Conservation (phyloP, 768 basidiomycete species). For the Kwoniella newhampshirensis region DNA sequence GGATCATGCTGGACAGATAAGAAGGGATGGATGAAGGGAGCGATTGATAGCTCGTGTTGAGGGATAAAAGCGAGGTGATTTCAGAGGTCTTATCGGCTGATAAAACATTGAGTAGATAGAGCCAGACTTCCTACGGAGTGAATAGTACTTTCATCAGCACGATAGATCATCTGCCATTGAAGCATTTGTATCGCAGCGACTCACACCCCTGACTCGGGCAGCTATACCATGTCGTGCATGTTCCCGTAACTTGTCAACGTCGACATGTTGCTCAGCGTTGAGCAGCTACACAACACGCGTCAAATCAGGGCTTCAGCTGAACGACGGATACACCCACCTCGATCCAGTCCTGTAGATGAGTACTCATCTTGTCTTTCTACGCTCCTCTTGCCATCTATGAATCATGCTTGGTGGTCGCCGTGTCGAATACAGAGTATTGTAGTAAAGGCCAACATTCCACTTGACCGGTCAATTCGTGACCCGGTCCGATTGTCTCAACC, state of each 20-base stretch:
- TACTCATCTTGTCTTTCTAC: conserved; percentile 29
- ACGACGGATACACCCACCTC: conserved; percentile 29
- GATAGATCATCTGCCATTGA: not conserved
- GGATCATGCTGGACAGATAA: conserved; percentile 22
- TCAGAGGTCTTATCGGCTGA: conserved; percentile 42
- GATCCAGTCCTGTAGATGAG: conserved; percentile 43
- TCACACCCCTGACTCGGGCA: conserved; percentile 40
- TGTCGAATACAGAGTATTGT: not conserved
- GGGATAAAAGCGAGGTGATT: conserved; percentile 34
- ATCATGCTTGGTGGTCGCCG: not conserved
- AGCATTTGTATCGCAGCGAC: not conserved
- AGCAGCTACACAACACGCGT: conserved; percentile 26
- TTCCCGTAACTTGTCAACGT: conserved; percentile 42
- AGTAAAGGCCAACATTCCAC: not conserved
- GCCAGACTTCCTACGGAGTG: conserved; percentile 44
- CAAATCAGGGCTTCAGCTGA: not conserved
- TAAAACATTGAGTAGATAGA: conserved; percentile 45
- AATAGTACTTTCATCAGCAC: not conserved
- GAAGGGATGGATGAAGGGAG: conserved; percentile 32
- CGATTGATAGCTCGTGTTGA: conserved; percentile 32
- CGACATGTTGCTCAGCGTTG: conserved; percentile 47
- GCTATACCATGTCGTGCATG: conserved; percentile 46
- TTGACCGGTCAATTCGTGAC: not conserved
- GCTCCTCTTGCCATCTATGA: not conserved
- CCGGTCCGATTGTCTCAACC: not conserved